These are phyloP conservation scores for Sisymbrium irio DNA, from an alignment of 345 rosid species.

Conservation along the genomic window DNA sequence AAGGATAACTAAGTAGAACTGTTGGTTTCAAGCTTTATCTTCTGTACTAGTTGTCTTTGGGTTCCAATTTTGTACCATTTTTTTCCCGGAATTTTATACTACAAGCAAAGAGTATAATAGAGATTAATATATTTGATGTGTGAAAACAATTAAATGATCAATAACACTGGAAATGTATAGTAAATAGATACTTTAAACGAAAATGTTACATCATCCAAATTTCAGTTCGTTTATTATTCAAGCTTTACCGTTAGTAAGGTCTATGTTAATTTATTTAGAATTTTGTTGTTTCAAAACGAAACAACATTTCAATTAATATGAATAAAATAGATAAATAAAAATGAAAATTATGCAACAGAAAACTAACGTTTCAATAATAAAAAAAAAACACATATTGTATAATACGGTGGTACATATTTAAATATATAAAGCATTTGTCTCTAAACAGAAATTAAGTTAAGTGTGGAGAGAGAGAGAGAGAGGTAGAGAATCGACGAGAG, in stretches of 20 bases:
- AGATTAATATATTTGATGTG: no score
- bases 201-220: neutral
- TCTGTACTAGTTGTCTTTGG: neutral
- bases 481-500: constrained; percentile 15
- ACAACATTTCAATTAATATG: neutral
- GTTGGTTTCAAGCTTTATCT: no score
- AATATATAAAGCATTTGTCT: no score
- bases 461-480: neutral
- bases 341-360: no score
- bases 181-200: neutral
- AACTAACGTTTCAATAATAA: neutral
- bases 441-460: no score
- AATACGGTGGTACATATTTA: no score
- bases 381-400: neutral
- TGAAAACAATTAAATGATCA: neutral
- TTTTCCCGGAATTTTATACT: neutral
- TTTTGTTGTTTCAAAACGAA: neutral
- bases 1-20: neutral
- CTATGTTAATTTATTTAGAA: neutral
- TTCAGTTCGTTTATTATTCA: neutral
- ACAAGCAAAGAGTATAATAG: neutral
- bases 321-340: no score
- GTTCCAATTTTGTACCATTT: neutral
- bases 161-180: neutral
- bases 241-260: neutral